These are phyloP conservation scores for Termitomyces sp. DNA, from an alignment of 768 basidiomycete genomes.

Conservation along the genomic window DNA sequence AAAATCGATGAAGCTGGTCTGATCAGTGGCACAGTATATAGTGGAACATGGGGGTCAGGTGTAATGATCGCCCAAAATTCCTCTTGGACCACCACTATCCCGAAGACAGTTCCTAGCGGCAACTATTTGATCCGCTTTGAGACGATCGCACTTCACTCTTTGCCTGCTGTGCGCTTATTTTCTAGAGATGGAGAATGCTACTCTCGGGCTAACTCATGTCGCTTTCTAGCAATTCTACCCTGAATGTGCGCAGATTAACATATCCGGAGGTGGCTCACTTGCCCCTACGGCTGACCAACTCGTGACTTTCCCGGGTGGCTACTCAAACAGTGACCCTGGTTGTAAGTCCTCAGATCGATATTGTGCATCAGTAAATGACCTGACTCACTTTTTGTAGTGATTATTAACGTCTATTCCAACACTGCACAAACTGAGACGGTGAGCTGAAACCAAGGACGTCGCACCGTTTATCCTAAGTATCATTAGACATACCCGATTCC, in stretches of 20 bases:
- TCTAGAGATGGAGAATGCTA: background rate
- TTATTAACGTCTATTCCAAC: constrained; percentile 33
- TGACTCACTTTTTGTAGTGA: constrained; percentile 24
- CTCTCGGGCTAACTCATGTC: background rate
- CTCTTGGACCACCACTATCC: constrained; percentile 42
- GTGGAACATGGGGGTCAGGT: constrained; percentile 36
- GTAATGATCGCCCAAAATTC: constrained; percentile 40
- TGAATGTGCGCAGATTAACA: constrained; percentile 42
- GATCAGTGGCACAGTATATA: constrained; percentile 34
- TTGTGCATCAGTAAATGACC: background rate
- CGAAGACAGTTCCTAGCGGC: constrained; percentile 35
- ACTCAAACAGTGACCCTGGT: constrained; percentile 37
- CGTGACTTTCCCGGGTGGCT: constrained; percentile 42
- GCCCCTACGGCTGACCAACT: constrained; percentile 38
- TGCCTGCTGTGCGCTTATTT: constrained; percentile 39
- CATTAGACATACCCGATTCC: constrained; percentile 30
- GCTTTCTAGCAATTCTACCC: constrained; percentile 59
- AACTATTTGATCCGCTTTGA: constrained; percentile 45
- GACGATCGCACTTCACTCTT: constrained; percentile 42
- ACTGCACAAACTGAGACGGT: constrained; percentile 26
- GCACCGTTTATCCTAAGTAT: background rate
- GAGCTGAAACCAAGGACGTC: background rate
- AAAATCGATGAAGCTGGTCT: constrained; percentile 43
- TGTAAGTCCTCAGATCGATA: constrained; percentile 24
- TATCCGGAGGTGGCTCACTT: constrained; percentile 34